phyloP scores from a whole-genome alignment of 164 flowering plant genomes.

The Vitis riparia region DNA sequence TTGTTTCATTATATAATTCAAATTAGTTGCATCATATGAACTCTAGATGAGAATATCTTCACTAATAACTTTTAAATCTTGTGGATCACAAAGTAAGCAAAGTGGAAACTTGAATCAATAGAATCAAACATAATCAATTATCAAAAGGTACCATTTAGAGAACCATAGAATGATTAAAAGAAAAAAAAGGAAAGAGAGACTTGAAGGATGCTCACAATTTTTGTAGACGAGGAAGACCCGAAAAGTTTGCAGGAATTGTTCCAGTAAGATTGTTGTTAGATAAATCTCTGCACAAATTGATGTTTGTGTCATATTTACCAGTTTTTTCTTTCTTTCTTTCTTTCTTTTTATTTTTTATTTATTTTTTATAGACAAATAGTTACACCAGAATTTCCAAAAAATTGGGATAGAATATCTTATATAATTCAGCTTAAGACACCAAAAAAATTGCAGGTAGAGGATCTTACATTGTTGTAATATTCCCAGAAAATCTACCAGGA shows the following conservation, averaged over 20 bases:
- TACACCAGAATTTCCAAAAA: background rate
- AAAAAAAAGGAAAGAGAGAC: background rate
- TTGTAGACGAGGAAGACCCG: conserved; percentile 56
- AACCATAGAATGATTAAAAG: background rate
- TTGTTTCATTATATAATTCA: background rate
- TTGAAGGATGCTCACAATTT: conserved; percentile 38
- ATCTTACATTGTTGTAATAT: conserved; percentile 70
- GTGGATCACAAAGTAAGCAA: background rate
- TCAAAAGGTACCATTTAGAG: background rate
- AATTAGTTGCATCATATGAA: background rate
- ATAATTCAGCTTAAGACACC: background rate
- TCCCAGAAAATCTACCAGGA: conserved; percentile 35
- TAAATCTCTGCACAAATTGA: conserved; percentile 42
- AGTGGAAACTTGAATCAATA: background rate
- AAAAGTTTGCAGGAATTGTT: conserved; percentile 49
- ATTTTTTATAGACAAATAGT: no score
- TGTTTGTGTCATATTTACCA: background rate
- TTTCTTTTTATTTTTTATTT: no score
- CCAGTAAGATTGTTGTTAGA: conserved; percentile 58
- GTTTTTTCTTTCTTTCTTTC: no score
- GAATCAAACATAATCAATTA: background rate
- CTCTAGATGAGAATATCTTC: background rate
- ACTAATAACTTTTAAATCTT: background rate
- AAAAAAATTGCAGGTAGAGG: background rate
- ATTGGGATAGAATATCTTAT: background rate